A percentile compares a stretch with the other conserved stretches of the same genome.
Evolutionary conservation across 257 asterid genomes (phyloP).

Genomic region (Nicotiana tabacum): DNA sequence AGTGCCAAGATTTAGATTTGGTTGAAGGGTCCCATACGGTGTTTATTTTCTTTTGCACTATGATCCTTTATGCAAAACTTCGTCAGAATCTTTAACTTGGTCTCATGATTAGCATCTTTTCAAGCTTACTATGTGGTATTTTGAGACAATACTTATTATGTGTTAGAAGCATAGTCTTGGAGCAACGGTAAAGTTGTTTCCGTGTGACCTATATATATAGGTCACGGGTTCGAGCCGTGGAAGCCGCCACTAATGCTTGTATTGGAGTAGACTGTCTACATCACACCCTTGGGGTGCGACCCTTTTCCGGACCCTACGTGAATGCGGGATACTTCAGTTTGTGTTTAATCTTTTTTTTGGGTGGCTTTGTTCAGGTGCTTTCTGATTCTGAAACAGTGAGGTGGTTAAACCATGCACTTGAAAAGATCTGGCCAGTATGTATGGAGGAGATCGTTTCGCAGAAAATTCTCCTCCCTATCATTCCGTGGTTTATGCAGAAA

Average conservation of each 20-base stretch:
- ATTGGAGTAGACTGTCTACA: no score
- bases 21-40: constrained; percentile 1
- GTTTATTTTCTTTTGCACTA: not conserved
- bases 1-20: not conserved
- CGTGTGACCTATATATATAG: no score
- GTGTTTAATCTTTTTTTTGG: not conserved
- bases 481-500: constrained; percentile 93
- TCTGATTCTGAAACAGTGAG: constrained; percentile 84
- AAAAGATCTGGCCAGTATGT: constrained; percentile 86
- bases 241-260: no score
- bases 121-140: not conserved
- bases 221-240: no score
- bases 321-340: no score
- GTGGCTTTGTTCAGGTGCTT: constrained; percentile 54
- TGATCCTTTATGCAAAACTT: not conserved
- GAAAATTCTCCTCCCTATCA: constrained; percentile 80
- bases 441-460: constrained; percentile 93
- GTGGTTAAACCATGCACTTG: constrained; percentile 87
- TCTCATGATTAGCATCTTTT: not conserved
- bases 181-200: no score
- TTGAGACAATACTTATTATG: not conserved
- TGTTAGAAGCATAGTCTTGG: no score
- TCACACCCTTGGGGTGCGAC: no score
- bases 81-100: not conserved
- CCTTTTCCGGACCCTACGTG: no score